Evolutionary conservation across 192 early-diverging fungal species (phyloP).

Genomic region (Rhizoclosmatium globosum): DNA sequence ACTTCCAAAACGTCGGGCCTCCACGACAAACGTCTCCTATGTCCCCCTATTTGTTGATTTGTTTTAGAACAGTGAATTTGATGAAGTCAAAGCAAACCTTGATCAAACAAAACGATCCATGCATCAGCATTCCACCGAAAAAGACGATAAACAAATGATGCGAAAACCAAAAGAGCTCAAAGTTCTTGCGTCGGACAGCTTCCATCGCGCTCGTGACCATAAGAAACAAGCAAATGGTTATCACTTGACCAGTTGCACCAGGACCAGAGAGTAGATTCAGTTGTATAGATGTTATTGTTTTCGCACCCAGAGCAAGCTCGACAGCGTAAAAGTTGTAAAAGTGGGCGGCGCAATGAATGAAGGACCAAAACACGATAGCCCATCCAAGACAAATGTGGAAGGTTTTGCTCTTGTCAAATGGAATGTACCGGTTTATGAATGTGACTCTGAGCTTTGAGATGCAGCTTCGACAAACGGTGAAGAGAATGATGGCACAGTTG

Average conservation of each 20-base stretch:
- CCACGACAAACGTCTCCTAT: constrained; percentile 64
- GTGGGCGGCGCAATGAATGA: constrained; percentile 75
- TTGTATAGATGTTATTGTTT: constrained; percentile 45
- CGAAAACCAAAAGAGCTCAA: constrained; percentile 87
- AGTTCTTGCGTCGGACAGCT: constrained; percentile 67
- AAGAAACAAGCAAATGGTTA: constrained; percentile 73
- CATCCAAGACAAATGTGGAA: constrained; percentile 85
- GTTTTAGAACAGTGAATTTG: neutral
- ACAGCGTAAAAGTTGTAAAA: constrained; percentile 81
- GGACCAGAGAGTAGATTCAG: constrained; percentile 75
- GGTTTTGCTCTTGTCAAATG: constrained; percentile 84
- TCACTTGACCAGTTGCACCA: constrained; percentile 82
- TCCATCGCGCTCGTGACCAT: constrained; percentile 79
- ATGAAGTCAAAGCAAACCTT: constrained; percentile 52
- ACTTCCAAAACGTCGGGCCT: constrained; percentile 85
- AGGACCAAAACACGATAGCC: constrained; percentile 79
- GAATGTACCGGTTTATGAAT: constrained; percentile 77
- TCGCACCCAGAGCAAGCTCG: constrained; percentile 49
- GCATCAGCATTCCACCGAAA: constrained; percentile 80
- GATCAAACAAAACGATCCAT: constrained; percentile 87
- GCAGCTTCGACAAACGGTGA: constrained; percentile 84
- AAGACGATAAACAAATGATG: constrained; percentile 88
- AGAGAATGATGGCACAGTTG: constrained; percentile 78
- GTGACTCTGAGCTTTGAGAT: constrained; percentile 80
- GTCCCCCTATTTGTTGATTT: constrained; percentile 36